phyloP scores from a whole-genome alignment of 441 rosid species.

The Melastoma candidum region DNA sequence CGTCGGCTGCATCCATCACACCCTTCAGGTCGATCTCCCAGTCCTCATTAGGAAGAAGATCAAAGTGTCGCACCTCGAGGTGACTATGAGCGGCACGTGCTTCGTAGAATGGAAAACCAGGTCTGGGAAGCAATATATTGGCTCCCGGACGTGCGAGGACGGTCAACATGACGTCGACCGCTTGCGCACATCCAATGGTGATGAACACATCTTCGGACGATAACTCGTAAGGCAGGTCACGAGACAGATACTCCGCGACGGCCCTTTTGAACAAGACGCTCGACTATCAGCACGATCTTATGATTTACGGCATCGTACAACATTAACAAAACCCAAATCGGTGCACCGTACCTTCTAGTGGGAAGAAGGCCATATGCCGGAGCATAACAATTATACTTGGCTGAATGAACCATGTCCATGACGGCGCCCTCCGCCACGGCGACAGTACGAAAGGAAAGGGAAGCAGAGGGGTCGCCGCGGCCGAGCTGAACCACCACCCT shows the following conservation, averaged over 20 bases:
- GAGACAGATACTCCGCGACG: conserved; percentile 30
- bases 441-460: too few relatives aligned
- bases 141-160: conserved; percentile 35
- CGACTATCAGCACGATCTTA: background rate
- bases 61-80: conserved; percentile 30
- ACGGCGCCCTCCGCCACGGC: too few relatives aligned
- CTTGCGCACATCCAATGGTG: conserved; percentile 38
- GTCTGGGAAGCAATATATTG: conserved; percentile 35
- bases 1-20: conserved; percentile 37
- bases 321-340: background rate
- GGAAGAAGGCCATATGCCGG: conserved; percentile 30
- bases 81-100: conserved; percentile 20
- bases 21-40: conserved; percentile 45
- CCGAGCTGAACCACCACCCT: too few relatives aligned
- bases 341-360: conserved; percentile 28
- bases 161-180: conserved; percentile 28
- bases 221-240: background rate
- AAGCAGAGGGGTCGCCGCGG: too few relatives aligned
- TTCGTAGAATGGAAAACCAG: conserved; percentile 31
- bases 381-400: conserved; percentile 33
- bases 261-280: conserved; percentile 22
- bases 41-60: conserved; percentile 36
- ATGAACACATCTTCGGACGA: conserved; percentile 26
- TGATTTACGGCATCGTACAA: background rate
- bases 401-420: conserved; percentile 7